These are phyloP conservation scores for Penicillium hordei DNA, from an alignment of 2,329 filamentous ascomycete species.

Conservation along the genomic window DNA sequence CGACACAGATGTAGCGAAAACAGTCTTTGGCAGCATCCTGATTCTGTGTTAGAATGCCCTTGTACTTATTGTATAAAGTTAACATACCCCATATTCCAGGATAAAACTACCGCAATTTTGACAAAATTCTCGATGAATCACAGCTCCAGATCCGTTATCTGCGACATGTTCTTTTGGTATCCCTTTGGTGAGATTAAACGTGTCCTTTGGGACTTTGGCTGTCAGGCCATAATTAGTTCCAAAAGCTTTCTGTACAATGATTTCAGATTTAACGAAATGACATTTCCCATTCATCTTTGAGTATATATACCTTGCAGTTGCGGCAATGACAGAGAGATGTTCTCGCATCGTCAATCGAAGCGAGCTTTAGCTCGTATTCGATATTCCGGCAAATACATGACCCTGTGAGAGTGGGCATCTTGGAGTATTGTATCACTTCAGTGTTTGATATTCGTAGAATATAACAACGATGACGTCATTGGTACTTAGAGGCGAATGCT, in stretches of 20 bases:
- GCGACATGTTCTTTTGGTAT: conserved; percentile 47
- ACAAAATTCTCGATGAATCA: conserved; percentile 55
- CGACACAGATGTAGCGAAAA: conserved; percentile 49
- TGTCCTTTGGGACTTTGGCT: conserved; percentile 49
- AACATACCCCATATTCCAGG: conserved; percentile 53
- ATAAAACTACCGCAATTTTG: conserved; percentile 53
- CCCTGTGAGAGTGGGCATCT: conserved; percentile 38
- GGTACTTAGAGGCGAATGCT: neutral
- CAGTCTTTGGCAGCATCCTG: conserved; percentile 35
- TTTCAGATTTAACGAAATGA: neutral
- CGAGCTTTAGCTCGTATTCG: conserved; percentile 48
- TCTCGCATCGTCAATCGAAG: conserved; percentile 48
- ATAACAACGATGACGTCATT: neutral
- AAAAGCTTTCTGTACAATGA: conserved; percentile 47
- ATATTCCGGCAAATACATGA: conserved; percentile 53
- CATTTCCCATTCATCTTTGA: neutral
- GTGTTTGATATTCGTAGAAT: neutral
- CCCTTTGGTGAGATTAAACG: conserved; percentile 45
- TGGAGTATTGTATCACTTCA: neutral
- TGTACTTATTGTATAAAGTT: neutral
- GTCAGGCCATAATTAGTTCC: conserved; percentile 55
- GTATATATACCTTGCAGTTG: conserved; percentile 49
- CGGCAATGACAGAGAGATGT: conserved; percentile 55
- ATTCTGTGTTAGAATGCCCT: neutral
- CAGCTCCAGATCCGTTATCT: conserved; percentile 52